These are phyloP conservation scores for Blechomonas ayalai DNA, from an alignment of 208 protist genomes.

Conservation along the genomic window DNA sequence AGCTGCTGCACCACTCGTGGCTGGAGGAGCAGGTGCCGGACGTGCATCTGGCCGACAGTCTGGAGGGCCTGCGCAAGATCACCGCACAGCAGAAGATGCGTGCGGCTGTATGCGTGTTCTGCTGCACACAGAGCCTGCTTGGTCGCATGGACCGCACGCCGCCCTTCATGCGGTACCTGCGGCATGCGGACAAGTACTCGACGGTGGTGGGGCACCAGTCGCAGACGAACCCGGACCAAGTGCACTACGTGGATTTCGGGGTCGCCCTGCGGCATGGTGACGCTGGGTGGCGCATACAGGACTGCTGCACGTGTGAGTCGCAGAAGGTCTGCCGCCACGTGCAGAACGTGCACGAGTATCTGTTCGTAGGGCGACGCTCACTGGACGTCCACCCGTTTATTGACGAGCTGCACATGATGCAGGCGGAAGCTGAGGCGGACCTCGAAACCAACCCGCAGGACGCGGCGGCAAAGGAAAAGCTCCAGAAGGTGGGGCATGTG, in stretches of 20 bases:
- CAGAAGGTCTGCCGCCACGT: slow-evolving; percentile 77
- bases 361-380: slow-evolving; percentile 66
- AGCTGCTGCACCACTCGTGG: slow-evolving; percentile 62
- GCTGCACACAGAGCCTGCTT: slow-evolving; percentile 54
- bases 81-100: slow-evolving; percentile 58
- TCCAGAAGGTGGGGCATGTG: slow-evolving; percentile 20
- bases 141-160: slow-evolving; percentile 46
- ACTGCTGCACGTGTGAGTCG: slow-evolving; percentile 70
- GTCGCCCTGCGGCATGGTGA: slow-evolving; percentile 34
- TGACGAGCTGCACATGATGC: slow-evolving; percentile 54
- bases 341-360: slow-evolving; percentile 82
- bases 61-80: slow-evolving; percentile 42
- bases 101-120: slow-evolving; percentile 58
- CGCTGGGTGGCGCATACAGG: slow-evolving; percentile 46
- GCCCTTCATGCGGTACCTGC: slow-evolving; percentile 79
- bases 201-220: slow-evolving; percentile 56
- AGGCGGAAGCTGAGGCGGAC: slow-evolving; percentile 37
- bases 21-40: slow-evolving; percentile 35
- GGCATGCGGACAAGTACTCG: slow-evolving; percentile 59
- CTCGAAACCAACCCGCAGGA: slow-evolving; percentile 23
- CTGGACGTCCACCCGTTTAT: slow-evolving; percentile 74
- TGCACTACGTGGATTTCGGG: slow-evolving; percentile 68
- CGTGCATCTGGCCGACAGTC: slow-evolving; percentile 35
- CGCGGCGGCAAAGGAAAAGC: slow-evolving; percentile 13
- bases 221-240: slow-evolving; percentile 51